Evolutionary conservation across 2,329 filamentous ascomycete genomes (phyloP), one percentile per base, ranked within the genome.

Genomic region (Nigrograna mackinnonii): DNA sequence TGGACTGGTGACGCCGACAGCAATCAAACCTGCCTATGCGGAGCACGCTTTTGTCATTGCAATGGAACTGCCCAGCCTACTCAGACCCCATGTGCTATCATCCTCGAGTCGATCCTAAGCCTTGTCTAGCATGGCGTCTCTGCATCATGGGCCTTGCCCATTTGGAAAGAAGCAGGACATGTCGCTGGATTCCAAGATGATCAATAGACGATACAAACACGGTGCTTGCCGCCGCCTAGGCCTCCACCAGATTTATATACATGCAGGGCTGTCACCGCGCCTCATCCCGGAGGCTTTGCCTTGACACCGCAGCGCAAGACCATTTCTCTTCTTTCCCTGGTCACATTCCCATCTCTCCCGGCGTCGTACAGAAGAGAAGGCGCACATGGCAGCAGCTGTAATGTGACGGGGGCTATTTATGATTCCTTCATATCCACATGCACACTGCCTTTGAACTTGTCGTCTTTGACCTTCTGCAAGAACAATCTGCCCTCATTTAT

Each of bases 191-290:
- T 52, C 34, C 43, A 46, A 43, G 34, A 39, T 43, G 44, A 55
- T 51, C 50, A 54, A 51, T 44, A 40, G 43, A 50, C 44, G 46
- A 50, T 51, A 21, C 41, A 46, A 34, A 11, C 11, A 7, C 31
- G 16, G 11, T 16, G 9, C 31, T 9, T 16, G 9, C 9, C 31
- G n/a, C n/a, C n/a, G n/a, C n/a, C n/a, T n/a, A 11, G 31, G 11
- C 11, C 31, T 33, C 31, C 9, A 9, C 7, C 31, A 28, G 35
- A 44, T 43, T 41, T 41, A 22, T 35, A 36, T 40, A 41, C 40
- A 39, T 37, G 30, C 42, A 43, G 24, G 3, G 24, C 33, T 24
- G 24, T 26, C n/a, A 39, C 34, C 19, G 26, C 16, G 24, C 17
- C 19, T 39, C 28, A 22, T 30, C 16, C 3, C 14, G n/a, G 37